phyloP scores from a whole-genome alignment of 495 filamentous ascomycete genomes.

The Aspergillus ostianus region DNA sequence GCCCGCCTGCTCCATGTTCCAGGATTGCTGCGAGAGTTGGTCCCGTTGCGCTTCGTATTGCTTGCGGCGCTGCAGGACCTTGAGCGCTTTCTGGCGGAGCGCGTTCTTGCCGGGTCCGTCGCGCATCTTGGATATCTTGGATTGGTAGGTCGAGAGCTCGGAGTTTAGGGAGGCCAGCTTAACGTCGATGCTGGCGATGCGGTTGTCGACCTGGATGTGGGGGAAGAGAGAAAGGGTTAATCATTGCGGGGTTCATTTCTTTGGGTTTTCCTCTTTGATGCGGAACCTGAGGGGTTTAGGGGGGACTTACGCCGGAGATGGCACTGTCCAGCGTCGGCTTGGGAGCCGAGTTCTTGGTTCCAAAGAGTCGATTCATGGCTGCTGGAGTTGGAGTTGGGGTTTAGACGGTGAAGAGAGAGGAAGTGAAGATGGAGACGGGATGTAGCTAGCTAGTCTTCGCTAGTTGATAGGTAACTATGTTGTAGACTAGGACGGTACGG shows the following conservation, averaged over 20 bases:
- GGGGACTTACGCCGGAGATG: constrained; percentile 68
- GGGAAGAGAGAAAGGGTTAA: constrained; percentile 2
- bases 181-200: constrained; percentile 87
- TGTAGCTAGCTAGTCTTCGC: too few relatives aligned
- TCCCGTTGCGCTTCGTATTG: constrained; percentile 94
- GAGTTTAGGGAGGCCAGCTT: constrained; percentile 90
- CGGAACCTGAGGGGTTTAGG: constrained; percentile 4
- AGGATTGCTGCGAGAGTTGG: constrained; percentile 89
- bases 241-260: constrained; percentile 13
- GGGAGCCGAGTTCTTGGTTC: constrained; percentile 79
- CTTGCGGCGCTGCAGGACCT: constrained; percentile 92
- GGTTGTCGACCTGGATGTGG: constrained; percentile 65
- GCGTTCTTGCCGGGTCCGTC: constrained; percentile 94
- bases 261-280: not conserved
- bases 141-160: constrained; percentile 86
- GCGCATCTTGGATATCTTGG: constrained; percentile 88
- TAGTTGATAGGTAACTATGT: too few relatives aligned
- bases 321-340: constrained; percentile 88
- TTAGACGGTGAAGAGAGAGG: too few relatives aligned
- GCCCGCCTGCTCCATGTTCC: constrained; percentile 99
- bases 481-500: too few relatives aligned
- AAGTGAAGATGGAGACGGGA: not conserved
- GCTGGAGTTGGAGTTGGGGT: constrained; percentile 6
- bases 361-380: constrained; percentile 95
- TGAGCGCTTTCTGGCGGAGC: constrained; percentile 90